phyloP scores from a whole-genome alignment of 441 rosid species.

The Bruguiera hainesii region DNA sequence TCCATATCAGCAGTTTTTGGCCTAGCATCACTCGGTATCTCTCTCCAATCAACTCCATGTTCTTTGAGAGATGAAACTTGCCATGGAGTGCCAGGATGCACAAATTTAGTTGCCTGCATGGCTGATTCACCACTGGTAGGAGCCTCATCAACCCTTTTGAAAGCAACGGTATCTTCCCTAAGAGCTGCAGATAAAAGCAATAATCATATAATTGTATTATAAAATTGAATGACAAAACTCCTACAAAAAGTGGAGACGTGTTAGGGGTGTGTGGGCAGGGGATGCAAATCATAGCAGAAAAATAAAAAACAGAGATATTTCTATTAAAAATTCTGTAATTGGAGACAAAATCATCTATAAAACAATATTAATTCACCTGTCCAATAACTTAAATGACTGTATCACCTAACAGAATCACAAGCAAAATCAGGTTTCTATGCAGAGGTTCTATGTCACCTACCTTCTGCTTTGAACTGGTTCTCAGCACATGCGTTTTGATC shows the following conservation, averaged over 20 bases:
- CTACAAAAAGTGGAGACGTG: neutral
- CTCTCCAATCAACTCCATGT: conserved; percentile 48
- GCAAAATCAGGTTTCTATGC: conserved; percentile 9
- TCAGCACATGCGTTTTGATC: conserved; percentile 37
- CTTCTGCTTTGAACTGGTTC: conserved; percentile 56
- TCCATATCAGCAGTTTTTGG: conserved; percentile 43
- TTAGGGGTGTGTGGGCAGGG: no score
- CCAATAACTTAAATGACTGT: conserved; percentile 1
- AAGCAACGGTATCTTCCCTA: conserved; percentile 44
- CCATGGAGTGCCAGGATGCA: conserved; percentile 48
- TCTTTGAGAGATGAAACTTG: conserved; percentile 55
- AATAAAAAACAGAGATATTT: neutral
- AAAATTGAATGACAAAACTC: neutral
- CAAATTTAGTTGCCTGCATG: conserved; percentile 42
- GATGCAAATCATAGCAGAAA: neutral
- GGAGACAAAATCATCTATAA: neutral
- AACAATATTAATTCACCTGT: neutral
- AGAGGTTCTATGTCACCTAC: conserved; percentile 26
- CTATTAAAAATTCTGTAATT: neutral
- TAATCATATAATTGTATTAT: neutral
- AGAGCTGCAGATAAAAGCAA: conserved; percentile 42
- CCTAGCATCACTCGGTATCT: conserved; percentile 43
- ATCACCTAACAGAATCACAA: conserved; percentile 13
- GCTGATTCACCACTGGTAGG: conserved; percentile 38
- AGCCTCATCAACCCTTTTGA: conserved; percentile 47